Evolutionary conservation across 2,329 filamentous ascomycete genomes (phyloP), one percentile per base, ranked within the genome.

Genomic region (Cladorrhinum sp.): DNA sequence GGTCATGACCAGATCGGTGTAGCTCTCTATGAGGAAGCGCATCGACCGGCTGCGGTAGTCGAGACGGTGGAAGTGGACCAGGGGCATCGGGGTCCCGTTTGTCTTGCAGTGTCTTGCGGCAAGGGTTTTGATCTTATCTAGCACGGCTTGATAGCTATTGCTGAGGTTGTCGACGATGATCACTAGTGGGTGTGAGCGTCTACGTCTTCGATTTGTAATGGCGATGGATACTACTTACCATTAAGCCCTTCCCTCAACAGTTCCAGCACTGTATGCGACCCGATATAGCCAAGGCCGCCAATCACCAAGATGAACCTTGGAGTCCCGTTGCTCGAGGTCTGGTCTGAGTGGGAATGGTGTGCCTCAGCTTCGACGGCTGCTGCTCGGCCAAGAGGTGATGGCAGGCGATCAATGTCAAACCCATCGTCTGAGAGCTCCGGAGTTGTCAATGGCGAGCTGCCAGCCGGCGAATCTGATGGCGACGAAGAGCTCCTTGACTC

Each of bases 271-370:
- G 81, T 84, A 68, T 84, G 81, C 1, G 80, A 83, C 25, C 82
- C 82, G 57, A 84, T 84, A 69, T 81, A 84, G 6, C 81, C 81
- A 13, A 82, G 75, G 9, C 81, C 81, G 20, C 81, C 81, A 38
- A 81, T 78, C 25, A 84, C 81, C 66, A 84, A 71, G 57, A 77
- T 75, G 60, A 75, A 74, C n/a, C 24, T 62, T 6, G 59, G 56
- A 12, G 50, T 58, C 22, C 45, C 50, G 5, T 18, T 20, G 25
- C 32, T 36, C 16, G 32, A 36, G 32, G 29, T 45, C 25, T 18
- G 22, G 12, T 13, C 48, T 16, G 18, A 10, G 49, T 5, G n/a
- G 38, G 7, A 29, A 29, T 29, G 36, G 36, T 41, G 36, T 13
- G 12, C 10, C 36, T 20, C 48, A 12, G 24, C 13, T 5, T 41